Evolutionary conservation across 768 basidiomycete genomes (phyloP), one percentile per base, ranked within the genome.

Genomic region (Panus rudis): DNA sequence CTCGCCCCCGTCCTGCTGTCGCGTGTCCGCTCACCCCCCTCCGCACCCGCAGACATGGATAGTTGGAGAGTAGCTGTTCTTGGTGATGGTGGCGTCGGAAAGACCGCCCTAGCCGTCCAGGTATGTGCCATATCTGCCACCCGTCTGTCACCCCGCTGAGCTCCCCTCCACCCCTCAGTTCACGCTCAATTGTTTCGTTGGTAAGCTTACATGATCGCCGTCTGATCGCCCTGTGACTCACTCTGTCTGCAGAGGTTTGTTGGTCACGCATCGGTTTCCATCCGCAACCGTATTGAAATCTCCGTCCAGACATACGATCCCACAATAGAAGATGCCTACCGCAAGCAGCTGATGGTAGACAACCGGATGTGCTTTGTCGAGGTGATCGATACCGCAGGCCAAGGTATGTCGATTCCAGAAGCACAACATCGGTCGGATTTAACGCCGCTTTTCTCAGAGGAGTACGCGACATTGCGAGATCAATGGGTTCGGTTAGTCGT

Each of bases 321-420:
- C 45, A 97, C 92, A 55, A 97, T 97, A 78, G 92, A 97, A 68
- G 92, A 96, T 63, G 92, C 92, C 50, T 96, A 97, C 68, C 78
- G 92, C 57, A 94, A 93, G 64, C 91, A 92, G 62, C 76, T 92
- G 54, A 81, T 92, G 44, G 91, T 96, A 51, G 92, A 94, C 65
- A 91, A 92, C 60, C 78, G 83, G 55, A 92, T 92, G 80, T 93
- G 91, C 67, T 86, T 92, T 62, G 79, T 97, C 52, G 92, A 97
- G 64, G 90, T 97, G 50, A 88, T 97, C 62, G 92, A 97, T 67
- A 96, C 93, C 54, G 93, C 93, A 39, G 92, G 92, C 23, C 92
- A 97, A 80, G 92, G 92, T 92, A 57, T 50, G 79, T 68, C n/a
- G n/a, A n/a, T n/a, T n/a, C n/a, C n/a, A n/a, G n/a, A n/a, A n/a